A percentile compares a stretch with the other conserved stretches of the same genome.
phyloP scores from a whole-genome alignment of 106 monocot genomes.

The Narthecium ossifragum region DNA sequence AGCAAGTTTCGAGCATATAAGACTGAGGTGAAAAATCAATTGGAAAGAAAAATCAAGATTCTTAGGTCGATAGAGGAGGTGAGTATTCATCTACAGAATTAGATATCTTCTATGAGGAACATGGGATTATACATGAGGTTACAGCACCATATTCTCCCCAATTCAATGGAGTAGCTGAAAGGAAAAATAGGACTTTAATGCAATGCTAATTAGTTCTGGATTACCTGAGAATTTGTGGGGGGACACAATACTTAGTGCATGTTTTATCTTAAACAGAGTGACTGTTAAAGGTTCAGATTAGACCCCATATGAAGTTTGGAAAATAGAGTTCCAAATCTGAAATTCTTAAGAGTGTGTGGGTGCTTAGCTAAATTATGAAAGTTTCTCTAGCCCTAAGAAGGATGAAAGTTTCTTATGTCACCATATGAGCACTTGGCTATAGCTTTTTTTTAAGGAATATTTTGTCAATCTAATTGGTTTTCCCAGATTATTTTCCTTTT shows the following conservation, averaged over 20 bases:
- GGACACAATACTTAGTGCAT: not conserved
- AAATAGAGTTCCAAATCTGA: not conserved
- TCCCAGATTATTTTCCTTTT: too few relatives aligned
- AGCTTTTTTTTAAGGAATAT: too few relatives aligned
- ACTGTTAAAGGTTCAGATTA: not conserved
- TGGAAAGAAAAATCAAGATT: not conserved
- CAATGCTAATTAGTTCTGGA: not conserved
- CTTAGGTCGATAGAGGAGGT: constrained; percentile 6
- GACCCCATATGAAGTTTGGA: not conserved
- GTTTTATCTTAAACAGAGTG: not conserved
- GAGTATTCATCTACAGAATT: not conserved
- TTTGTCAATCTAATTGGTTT: too few relatives aligned
- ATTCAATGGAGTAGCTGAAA: not conserved
- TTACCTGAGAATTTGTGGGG: not conserved
- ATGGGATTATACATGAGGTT: constrained; percentile 10
- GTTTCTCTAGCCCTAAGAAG: too few relatives aligned
- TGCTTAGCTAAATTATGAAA: constrained; percentile 1
- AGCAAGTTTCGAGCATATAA: not conserved
- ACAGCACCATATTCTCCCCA: not conserved
- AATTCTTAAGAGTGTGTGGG: constrained; percentile 1
- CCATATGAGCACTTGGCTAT: too few relatives aligned
- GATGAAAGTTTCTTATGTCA: too few relatives aligned
- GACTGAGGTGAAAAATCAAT: not conserved
- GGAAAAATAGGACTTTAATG: constrained; percentile 7
- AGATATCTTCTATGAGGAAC: not conserved